phyloP scores from a whole-genome alignment of 371 early-diverging fungal species.

The Nosema granulosis region DNA sequence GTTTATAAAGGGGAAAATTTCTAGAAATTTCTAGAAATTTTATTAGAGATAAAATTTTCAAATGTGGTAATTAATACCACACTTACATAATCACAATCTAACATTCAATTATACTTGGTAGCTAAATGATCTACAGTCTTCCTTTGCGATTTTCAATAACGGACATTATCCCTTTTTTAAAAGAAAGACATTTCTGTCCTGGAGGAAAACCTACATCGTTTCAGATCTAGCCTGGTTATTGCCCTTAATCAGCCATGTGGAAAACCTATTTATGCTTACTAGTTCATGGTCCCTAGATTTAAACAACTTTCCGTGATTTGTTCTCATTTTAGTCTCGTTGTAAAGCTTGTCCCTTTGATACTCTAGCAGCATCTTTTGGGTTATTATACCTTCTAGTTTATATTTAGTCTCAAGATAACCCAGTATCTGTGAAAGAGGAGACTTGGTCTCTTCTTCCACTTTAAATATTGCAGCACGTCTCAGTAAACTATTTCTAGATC shows the following conservation, averaged over 20 bases:
- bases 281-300: background rate
- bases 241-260: background rate
- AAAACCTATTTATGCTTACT: slow-evolving; percentile 3
- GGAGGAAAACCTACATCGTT: background rate
- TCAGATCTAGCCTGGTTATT: slow-evolving; percentile 13
- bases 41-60: too few relatives aligned
- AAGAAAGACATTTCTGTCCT: slow-evolving; percentile 8
- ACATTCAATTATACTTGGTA: slow-evolving; percentile 10
- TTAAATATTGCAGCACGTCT: slow-evolving; percentile 1
- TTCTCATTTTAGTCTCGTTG: background rate
- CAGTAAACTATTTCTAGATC: slow-evolving; percentile 1
- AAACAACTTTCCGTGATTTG: slow-evolving; percentile 5
- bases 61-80: too few relatives aligned
- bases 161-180: background rate
- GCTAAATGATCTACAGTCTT: slow-evolving; percentile 14
- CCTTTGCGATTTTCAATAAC: background rate
- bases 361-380: background rate
- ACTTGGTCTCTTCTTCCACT: background rate
- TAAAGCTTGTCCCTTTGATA: background rate
- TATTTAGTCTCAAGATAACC: background rate
- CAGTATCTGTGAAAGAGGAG: background rate
- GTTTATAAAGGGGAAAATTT: too few relatives aligned
- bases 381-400: too few relatives aligned
- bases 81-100: background rate
- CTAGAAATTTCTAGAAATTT: too few relatives aligned